phyloP scores from a whole-genome alignment of 306 rosid genomes.

The Acacia confusa region DNA sequence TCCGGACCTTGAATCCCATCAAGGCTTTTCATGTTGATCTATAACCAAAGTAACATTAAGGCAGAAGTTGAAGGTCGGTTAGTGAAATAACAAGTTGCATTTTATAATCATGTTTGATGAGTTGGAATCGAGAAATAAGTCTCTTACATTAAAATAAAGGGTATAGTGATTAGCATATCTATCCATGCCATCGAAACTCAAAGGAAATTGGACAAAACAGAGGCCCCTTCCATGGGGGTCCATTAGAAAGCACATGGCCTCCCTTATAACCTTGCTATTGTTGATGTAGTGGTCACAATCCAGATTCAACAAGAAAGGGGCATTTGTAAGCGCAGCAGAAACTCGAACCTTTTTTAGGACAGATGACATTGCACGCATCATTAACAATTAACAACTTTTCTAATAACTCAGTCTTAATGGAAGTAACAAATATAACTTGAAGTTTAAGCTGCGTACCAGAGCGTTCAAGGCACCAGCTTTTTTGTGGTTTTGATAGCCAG shows the following conservation, averaged over 20 bases:
- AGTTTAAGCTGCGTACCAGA: conserved; percentile 54
- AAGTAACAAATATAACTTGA: background rate
- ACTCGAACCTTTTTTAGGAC: conserved; percentile 71
- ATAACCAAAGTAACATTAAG: conserved; percentile 29
- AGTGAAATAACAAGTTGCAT: conserved; percentile 4
- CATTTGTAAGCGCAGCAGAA: conserved; percentile 92
- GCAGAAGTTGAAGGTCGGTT: conserved; percentile 19
- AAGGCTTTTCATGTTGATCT: conserved; percentile 96
- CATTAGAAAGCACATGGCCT: conserved; percentile 97
- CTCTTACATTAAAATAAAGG: conserved; percentile 83
- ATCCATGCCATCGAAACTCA: conserved; percentile 87
- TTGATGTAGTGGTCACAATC: conserved; percentile 97
- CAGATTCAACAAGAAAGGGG: conserved; percentile 91
- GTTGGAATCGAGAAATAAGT: conserved; percentile 11
- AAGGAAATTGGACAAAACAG: conserved; percentile 88
- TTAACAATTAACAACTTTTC: conserved; percentile 10
- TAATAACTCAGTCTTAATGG: conserved; percentile 1
- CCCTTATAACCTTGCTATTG: conserved; percentile 85
- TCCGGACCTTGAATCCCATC: conserved; percentile 99
- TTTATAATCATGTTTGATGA: background rate
- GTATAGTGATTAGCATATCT: conserved; percentile 83
- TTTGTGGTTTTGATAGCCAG: conserved; percentile 70
- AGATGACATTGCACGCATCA: conserved; percentile 28
- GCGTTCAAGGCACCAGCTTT: conserved; percentile 99
- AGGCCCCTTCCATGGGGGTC: conserved; percentile 83